Evolutionary conservation across 345 rosid genomes (phyloP), one percentile per base, ranked within the genome.

Genomic region (Lepidium africanum): DNA sequence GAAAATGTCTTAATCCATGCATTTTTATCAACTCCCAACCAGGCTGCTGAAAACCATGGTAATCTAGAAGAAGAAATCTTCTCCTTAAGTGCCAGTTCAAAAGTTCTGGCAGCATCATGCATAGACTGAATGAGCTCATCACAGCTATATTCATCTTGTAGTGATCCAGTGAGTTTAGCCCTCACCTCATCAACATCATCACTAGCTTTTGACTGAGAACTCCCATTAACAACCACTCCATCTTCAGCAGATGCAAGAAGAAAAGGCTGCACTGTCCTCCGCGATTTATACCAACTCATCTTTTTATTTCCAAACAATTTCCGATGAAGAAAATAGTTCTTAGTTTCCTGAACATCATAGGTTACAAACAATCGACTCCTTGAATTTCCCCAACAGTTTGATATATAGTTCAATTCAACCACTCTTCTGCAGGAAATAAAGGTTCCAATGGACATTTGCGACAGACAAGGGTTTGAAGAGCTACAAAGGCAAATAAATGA

Each of bases 1-100:
- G 97, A 87, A 50, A 94, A 84, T 7, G 88, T 83, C 75, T 87
- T 94, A 76, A 87, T 77, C 97, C 97, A 94, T 9, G 95, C 86
- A 51, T 83, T 94, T 77, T 78, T 80, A 67, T 94, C 96, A 35
- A 81, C 78, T 57, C 97, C 96, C 48, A 91, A 86, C 97, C 96
- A 94, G 36, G 91, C 86, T 16, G 86, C 82, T 45, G 99, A 82
- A 67, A 94, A 83, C 99, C 99, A 94, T 15, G 90, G 72, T 35
- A 87, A 65, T 43, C 76, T 90, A 7, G 92, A 83, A 37, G 72
- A 64, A 1, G 76, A 81, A 15, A 77, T 78, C 59, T 82, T 84
- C 40, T 86, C 86, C 73, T 75, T 86, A 76, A 87, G 81, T 4
- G 88, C 85, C 73, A 91, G 70, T 81, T 91, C 97, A 81, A 91